Conservation (phyloP, 2,329 filamentous ascomycete species). For the Epichloe baconii region DNA sequence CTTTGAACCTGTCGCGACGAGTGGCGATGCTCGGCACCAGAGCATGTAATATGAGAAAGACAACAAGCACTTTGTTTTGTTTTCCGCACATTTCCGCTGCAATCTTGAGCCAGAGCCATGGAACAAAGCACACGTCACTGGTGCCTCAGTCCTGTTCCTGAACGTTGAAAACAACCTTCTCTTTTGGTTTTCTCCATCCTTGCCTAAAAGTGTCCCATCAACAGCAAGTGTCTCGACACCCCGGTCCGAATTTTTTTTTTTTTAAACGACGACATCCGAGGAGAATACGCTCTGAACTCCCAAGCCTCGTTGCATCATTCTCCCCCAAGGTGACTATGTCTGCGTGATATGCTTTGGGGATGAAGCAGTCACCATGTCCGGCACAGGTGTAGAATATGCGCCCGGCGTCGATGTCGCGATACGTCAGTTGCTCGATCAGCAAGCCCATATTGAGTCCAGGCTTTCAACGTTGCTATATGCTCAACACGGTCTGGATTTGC, state of each 20-base stretch:
- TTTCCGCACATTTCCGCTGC: conserved; percentile 1
- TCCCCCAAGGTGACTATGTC: conserved; percentile 1
- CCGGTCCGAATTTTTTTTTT: neutral
- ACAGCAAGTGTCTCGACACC: neutral
- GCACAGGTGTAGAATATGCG: conserved; percentile 4
- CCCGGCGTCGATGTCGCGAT: conserved; percentile 18
- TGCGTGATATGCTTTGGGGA: conserved; percentile 3
- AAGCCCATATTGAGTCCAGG: conserved; percentile 39
- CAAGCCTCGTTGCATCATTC: neutral
- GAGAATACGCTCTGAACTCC: neutral
- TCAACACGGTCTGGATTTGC: conserved; percentile 34
- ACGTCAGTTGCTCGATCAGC: conserved; percentile 34
- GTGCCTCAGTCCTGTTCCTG: conserved; percentile 2
- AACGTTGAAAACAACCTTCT: neutral
- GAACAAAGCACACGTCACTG: conserved; percentile 3
- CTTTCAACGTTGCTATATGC: conserved; percentile 33
- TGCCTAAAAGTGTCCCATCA: neutral
- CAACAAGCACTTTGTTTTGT: conserved; percentile 3
- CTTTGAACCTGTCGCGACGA: conserved; percentile 1
- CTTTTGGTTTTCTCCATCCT: neutral
- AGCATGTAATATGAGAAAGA: conserved; percentile 4
- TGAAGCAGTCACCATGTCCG: conserved; percentile 6
- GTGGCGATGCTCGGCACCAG: conserved; percentile 1
- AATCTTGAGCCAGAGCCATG: conserved; percentile 6
- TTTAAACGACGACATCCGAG: neutral